Evolutionary conservation across 441 rosid species (phyloP), one percentile per base, ranked within the genome.

Genomic region (Bruguiera hainesii): DNA sequence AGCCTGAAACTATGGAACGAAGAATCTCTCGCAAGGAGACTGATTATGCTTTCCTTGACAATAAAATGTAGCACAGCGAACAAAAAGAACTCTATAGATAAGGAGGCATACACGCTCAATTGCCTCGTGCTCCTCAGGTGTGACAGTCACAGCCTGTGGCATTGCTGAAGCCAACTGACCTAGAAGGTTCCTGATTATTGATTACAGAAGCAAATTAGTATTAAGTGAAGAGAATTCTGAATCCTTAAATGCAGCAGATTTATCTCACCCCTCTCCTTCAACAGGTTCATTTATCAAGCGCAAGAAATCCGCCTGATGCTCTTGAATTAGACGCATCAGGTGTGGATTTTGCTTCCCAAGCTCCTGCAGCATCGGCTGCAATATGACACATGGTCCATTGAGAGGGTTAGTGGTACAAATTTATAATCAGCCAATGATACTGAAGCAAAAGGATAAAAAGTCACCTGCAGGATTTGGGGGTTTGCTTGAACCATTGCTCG

Each of bases 331-430:
- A 56, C 90, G 76, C 81, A 86, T 79, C 42, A 90, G 76, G 25
- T 88, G 84, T 0, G 94, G 91, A 76, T 90, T 90, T 75, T 90
- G 96, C 76, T 88, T 90, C 65, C 93, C 96, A 18, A 90, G 85
- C 76, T 90, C 96, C 72, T 90, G 96, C 80, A 90, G 96, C 94
- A 90, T 86, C 25, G 93, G 94, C 93, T 90, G 84, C 52, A 67
- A 35, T 23, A 53, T 4, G 30, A 58, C 37, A 25, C 37, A 52
- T 2, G 33, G 16, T 10, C 61, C 59, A 21, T 10, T 25, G 19
- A 56, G 39, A 42, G 0, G 11, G 39, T 59, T 31, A 33, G 48
- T 18, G 8, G 50, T 20, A 23, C 33, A 60, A 20, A 18, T 25
- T 25, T 20, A 9, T 21, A 15, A 46, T n/a, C 48, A 7, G 33